phyloP scores from a whole-genome alignment of 2,329 filamentous ascomycete genomes.

The Pseudocercospora musae region DNA sequence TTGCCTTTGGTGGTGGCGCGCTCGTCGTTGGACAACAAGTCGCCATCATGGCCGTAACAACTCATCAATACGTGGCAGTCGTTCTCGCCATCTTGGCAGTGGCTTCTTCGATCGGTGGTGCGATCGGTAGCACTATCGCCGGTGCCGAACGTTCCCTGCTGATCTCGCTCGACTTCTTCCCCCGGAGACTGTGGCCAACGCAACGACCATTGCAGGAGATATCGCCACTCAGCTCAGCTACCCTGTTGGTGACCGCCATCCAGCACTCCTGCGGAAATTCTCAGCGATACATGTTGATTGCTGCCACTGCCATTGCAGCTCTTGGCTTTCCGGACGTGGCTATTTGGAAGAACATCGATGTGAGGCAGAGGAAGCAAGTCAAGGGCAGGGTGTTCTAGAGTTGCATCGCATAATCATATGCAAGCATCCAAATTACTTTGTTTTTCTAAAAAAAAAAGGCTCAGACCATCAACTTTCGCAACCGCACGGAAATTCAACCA shows the following conservation, averaged over 20 bases:
- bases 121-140: constrained; percentile 48
- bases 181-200: constrained; percentile 7
- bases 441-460: no score
- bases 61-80: constrained; percentile 27
- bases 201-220: constrained; percentile 4
- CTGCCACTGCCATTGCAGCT: constrained; percentile 13
- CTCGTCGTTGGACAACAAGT: constrained; percentile 59
- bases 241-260: constrained; percentile 11
- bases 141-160: constrained; percentile 24
- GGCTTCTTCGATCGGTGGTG: constrained; percentile 41
- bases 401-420: no score
- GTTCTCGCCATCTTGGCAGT: constrained; percentile 26
- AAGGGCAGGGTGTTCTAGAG: constrained; percentile 18
- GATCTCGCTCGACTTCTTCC: constrained; percentile 21
- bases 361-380: constrained; percentile 17
- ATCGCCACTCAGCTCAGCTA: constrained; percentile 12
- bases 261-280: constrained; percentile 12
- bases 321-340: constrained; percentile 16
- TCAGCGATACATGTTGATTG: constrained; percentile 13
- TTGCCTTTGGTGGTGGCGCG: constrained; percentile 57
- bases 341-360: constrained; percentile 12
- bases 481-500: no score
- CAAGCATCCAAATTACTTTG: no score
- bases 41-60: constrained; percentile 54
- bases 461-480: no score